These are phyloP conservation scores for Sporisorium graminicola DNA, from an alignment of 1,284 basidiomycete species.

Conservation along the genomic window DNA sequence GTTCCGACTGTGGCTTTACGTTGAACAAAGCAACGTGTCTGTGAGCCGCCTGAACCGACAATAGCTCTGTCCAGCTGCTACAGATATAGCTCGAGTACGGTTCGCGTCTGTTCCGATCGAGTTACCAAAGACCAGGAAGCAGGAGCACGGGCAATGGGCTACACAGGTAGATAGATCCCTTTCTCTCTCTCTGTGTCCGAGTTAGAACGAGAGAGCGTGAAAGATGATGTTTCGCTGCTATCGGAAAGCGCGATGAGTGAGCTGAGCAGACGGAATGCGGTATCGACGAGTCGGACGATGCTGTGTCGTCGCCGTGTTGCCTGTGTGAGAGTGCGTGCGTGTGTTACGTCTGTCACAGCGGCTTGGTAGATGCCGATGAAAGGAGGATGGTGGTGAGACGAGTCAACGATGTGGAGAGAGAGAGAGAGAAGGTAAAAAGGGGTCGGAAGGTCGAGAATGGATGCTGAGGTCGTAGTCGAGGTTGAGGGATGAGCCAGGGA, in stretches of 20 bases:
- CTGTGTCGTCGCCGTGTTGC: background rate
- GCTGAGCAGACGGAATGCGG: background rate
- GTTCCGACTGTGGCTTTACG: background rate
- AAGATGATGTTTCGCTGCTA: background rate
- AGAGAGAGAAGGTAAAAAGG: background rate
- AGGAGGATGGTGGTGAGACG: background rate
- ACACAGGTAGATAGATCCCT: no score
- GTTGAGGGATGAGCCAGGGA: background rate
- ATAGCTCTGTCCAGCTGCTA: background rate
- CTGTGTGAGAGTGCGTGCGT: background rate
- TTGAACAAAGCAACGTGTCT: background rate
- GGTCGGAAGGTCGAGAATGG: background rate
- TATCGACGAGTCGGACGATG: background rate
- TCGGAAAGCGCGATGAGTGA: slow-evolving; percentile 4
- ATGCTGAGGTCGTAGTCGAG: background rate
- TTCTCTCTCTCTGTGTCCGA: background rate
- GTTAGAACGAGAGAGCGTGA: background rate
- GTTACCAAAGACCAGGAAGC: no score
- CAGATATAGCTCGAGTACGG: background rate
- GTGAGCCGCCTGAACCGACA: background rate
- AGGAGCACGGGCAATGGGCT: background rate
- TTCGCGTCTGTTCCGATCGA: background rate
- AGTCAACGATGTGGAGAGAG: background rate
- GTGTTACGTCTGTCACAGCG: background rate
- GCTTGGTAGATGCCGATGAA: background rate